Evolutionary conservation across 1,139 yeast genomes (phyloP), one percentile per base, ranked within the genome.

Genomic region (Suhomyces taliae): DNA sequence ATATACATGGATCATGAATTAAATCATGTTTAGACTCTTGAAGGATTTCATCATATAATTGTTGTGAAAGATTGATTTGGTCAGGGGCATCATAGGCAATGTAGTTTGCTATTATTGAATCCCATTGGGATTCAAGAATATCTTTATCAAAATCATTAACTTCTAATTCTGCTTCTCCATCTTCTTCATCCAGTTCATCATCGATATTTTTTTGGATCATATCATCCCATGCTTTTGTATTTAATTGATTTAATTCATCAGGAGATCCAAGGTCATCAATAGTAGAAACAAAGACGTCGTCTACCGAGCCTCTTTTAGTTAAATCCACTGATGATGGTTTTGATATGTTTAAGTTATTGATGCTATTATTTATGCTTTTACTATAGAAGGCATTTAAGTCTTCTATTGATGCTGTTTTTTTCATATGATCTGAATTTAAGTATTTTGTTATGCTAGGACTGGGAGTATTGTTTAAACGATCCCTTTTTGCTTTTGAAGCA

Each of bases 21-120:
- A 59, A 48, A 12, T 59, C 47, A n/a, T 50, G 50, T 6, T 53
- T 46, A 35, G 59, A 53, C 47, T 72, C 78, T n/a, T 51, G 48
- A 8, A 69, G 54, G 38, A 77, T 64, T 33, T 62, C 61, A 34
- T 64, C 58, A 45, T 64, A 66, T 27, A 72, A 61, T 27, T 61
- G 60, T 47, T 69, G 64, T 0, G 80, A 72, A 10, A 78, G 56
- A 53, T 78, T 78, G 47, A 78, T 71, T 56, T 78, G 81, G 39
- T 63, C 67, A 5, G 75, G 76, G 0, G 81, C 66, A 50, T 76
- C 70, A 27, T 62, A 33, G 15, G 42, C 50, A 19, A 72, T 61
- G 51, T 64, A 71, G 34, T 52, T 61, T 36, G 55, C 50, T 38
- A 71, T 51, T 32, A 72, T 67, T 45, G 47, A 49, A 35, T 60